Base-by-base conservation (phyloP, 2,329 filamentous ascomycete species). In the Pseudocercospora macadamiae region DNA sequence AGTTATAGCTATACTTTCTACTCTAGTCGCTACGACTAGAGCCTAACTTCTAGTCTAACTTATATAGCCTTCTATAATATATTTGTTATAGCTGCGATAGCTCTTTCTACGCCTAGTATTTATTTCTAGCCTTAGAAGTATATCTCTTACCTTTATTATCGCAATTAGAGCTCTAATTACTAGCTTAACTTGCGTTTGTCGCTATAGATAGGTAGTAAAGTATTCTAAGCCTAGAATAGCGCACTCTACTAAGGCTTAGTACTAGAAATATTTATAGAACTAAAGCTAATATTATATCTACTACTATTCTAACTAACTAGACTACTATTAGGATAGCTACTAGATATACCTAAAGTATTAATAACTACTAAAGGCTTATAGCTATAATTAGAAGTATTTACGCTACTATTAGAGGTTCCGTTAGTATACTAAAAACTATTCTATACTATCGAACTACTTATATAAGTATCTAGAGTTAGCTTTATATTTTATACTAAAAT, bases 341-440 rank as follows among this genome's bases (percentile, higher is more conserved):
- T 87, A 67, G 83, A 89, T 56, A 90, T 85, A 67, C 89, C 90
- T 73, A 89, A 89, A 68, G 91, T 88, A 75, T 86, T 92, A 81
- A 97, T 96, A 70, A 93, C 96, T 71, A 96, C 89, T 16, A 93
- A 96, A 65, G 87, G 87, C 79, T 96, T 96, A 73, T 91, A 86
- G 73, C 82, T 84, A 80, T 97, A 92, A 68, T 91, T 88, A 68
- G 81, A 81, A 55, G 82, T 76, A 37, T 44, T 64, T 73, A 70
- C 62, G 48, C 70, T 79, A 70, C 90, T 90, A 84, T 96, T 95
- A 68, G 82, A 82, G 71, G 82, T 81, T 71, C 81, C 85, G 76
- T 84, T 83, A 75, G 86, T 56, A 54, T 61, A 62, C 63, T 70
- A 68, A 58, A 68, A 67, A 66, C 70, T 70, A 67, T 69, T 68